phyloP scores from a whole-genome alignment of 129 eudicot species.

The Flaveria trinervia region DNA sequence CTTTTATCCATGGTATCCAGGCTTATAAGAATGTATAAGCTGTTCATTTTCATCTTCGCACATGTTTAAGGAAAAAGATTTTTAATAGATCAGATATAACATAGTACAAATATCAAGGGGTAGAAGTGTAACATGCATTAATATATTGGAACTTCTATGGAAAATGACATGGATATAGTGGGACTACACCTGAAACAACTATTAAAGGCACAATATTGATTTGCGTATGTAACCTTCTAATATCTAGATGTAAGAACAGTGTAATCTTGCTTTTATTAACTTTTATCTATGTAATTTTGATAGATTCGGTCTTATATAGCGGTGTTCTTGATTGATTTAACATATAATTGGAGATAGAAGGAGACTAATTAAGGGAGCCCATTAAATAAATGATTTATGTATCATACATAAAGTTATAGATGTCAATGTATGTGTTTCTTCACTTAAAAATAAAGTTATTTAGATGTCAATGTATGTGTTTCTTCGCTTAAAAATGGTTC shows the following conservation, averaged over 20 bases:
- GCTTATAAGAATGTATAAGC: not conserved
- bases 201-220: not conserved
- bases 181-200: constrained; percentile 8
- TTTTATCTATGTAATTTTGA: not conserved
- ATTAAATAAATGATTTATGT: too few relatives aligned
- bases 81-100: not conserved
- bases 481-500: too few relatives aligned
- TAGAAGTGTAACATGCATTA: constrained; percentile 5
- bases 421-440: too few relatives aligned
- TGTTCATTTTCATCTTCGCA: not conserved
- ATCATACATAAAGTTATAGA: too few relatives aligned
- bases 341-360: too few relatives aligned
- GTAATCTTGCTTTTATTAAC: not conserved
- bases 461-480: too few relatives aligned
- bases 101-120: not conserved
- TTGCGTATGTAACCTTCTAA: too few relatives aligned
- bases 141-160: constrained; percentile 4
- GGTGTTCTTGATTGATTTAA: too few relatives aligned
- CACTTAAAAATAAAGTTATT: too few relatives aligned
- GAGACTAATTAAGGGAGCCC: too few relatives aligned
- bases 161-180: constrained; percentile 26
- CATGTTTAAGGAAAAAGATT: not conserved
- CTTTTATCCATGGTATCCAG: not conserved
- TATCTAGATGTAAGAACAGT: too few relatives aligned
- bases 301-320: not conserved